Conservation (phyloP, 495 filamentous ascomycete species). For the Penicillium roqueforti region DNA sequence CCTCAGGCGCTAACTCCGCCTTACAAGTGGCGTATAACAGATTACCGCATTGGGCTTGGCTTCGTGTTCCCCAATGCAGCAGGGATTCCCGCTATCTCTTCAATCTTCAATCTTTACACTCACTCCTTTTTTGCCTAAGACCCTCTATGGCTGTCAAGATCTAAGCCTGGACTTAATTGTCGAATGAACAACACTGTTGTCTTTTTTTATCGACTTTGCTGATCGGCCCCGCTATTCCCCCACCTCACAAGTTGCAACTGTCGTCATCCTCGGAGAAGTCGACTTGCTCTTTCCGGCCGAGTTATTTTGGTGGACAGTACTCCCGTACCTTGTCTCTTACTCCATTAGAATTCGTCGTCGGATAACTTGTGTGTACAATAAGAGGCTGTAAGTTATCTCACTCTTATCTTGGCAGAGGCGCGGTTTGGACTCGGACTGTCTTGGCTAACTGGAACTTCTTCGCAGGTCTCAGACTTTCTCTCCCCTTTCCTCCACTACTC, state of each 20-base stretch:
- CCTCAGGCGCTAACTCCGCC: conserved; percentile 1
- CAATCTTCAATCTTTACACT: background rate
- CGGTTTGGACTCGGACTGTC: background rate
- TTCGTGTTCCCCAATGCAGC: background rate
- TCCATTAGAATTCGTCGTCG: background rate
- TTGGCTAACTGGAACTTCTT: conserved; percentile 5
- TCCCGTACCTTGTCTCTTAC: background rate
- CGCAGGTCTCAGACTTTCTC: conserved; percentile 3
- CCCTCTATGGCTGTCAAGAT: background rate
- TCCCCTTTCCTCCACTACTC: background rate
- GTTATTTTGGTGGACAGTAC: background rate
- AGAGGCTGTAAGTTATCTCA: background rate
- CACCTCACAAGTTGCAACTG: conserved; percentile 1
- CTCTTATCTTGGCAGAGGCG: conserved; percentile 7
- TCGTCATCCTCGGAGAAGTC: conserved; percentile 5
- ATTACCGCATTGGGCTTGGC: conserved; percentile 10
- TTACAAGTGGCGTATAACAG: background rate
- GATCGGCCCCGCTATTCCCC: conserved; percentile 8
- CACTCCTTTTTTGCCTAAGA: background rate
- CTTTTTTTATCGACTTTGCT: background rate
- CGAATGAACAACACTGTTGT: background rate
- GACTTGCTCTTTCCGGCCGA: background rate
- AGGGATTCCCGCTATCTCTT: conserved; percentile 1
- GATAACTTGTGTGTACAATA: background rate
- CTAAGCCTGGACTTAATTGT: background rate